Percentiles rank a stretch among this genome's conserved stretches.
Evolutionary conservation across 163 green algal genomes (phyloP).

Genomic region (Volvox carteri): DNA sequence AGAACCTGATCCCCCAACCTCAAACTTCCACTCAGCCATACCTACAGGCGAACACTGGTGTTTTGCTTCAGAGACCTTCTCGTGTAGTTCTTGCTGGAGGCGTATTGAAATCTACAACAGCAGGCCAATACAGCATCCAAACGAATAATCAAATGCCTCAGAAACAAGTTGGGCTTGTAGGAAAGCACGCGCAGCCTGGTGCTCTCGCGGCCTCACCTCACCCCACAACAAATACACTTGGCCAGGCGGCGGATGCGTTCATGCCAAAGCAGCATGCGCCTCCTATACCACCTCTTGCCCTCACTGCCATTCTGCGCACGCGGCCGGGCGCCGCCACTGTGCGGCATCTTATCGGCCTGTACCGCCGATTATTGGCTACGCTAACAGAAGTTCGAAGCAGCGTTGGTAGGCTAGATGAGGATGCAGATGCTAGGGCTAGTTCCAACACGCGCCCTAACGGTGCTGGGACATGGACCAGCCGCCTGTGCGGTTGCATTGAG

Average conservation of each 20-base stretch:
- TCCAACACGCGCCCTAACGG: too few species aligned
- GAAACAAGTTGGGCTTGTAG: too few species aligned
- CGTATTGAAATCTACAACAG: too few species aligned
- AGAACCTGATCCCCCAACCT: not conserved
- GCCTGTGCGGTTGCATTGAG: constrained; percentile 16
- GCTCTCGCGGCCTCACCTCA: too few species aligned
- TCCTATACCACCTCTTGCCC: not conserved
- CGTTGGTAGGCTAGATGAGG: not conserved
- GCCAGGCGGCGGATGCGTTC: not conserved
- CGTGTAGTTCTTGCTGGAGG: too few species aligned
- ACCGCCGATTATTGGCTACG: not conserved
- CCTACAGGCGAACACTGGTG: not conserved
- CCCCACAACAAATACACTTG: too few species aligned
- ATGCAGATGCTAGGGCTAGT: too few species aligned
- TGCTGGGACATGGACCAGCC: not conserved
- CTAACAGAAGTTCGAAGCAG: not conserved
- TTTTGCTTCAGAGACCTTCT: not conserved
- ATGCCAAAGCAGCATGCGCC: not conserved
- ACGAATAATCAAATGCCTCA: too few species aligned
- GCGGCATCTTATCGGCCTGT: not conserved
- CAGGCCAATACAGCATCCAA: too few species aligned
- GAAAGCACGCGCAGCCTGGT: too few species aligned
- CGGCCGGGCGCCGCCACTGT: constrained; percentile 20
- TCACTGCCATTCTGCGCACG: constrained; percentile 27
- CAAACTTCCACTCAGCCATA: not conserved